Conservation (phyloP, 352 stramenopile genomes). For the Thraustochytrium sp. region DNA sequence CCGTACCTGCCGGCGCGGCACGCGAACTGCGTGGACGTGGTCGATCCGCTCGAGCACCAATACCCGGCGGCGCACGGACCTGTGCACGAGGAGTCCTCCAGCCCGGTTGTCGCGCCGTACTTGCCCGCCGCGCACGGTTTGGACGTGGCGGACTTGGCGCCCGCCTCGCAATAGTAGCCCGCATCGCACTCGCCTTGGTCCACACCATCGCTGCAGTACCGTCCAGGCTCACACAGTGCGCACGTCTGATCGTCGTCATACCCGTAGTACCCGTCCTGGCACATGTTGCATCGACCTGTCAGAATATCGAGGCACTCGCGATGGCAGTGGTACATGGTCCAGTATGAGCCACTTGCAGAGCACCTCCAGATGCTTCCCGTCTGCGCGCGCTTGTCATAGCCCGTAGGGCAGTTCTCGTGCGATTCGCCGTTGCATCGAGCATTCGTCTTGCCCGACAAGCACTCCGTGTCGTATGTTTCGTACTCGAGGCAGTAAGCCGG, state of each 20-base stretch:
- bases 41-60: conserved; percentile 14
- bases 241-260: conserved; percentile 37
- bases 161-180: conserved; percentile 50
- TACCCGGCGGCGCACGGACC: conserved; percentile 35
- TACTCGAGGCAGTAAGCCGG: conserved; percentile 31
- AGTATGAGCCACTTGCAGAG: conserved; percentile 9
- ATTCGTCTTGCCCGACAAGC: conserved; percentile 37
- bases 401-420: conserved; percentile 22
- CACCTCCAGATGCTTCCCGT: conserved; percentile 17
- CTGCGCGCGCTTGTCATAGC: conserved; percentile 26
- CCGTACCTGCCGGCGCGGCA: conserved; percentile 46
- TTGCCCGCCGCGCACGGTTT: conserved; percentile 36
- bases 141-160: conserved; percentile 31
- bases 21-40: conserved; percentile 6
- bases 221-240: conserved; percentile 58
- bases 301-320: conserved; percentile 13
- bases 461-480: conserved; percentile 42
- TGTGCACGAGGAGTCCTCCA: conserved; percentile 11
- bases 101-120: conserved; percentile 32
- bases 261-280: conserved; percentile 41
- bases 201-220: background rate
- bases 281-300: conserved; percentile 32
- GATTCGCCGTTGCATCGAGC: conserved; percentile 35
- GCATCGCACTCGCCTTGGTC: conserved; percentile 40
- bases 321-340: conserved; percentile 44